phyloP scores from a whole-genome alignment of 495 filamentous ascomycete species.

The Achaetomiella virescens region DNA sequence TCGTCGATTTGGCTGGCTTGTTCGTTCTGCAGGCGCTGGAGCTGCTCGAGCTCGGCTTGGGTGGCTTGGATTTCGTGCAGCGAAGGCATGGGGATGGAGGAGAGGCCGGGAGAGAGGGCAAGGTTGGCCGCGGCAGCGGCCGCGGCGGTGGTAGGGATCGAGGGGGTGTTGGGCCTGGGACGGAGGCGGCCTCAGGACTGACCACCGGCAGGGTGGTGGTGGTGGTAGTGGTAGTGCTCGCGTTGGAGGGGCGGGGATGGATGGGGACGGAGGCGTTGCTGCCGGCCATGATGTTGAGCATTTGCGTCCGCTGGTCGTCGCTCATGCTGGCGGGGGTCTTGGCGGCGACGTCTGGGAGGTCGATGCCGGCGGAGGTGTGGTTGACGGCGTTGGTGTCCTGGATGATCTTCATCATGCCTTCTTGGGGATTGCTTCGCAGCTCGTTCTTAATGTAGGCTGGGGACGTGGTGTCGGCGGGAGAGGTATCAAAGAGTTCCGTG shows the following conservation, averaged over 20 bases:
- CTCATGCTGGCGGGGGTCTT: slow-evolving; percentile 65
- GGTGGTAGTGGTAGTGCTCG: slow-evolving; percentile 4
- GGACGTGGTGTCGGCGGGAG: slow-evolving; percentile 33
- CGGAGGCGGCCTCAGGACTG: no score
- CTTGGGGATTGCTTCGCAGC: slow-evolving; percentile 48
- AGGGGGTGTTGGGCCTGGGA: slow-evolving; percentile 18
- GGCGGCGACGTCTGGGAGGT: slow-evolving; percentile 72
- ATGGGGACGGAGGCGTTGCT: slow-evolving; percentile 5
- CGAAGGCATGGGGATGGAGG: slow-evolving; percentile 47
- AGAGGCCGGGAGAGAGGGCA: slow-evolving; percentile 50
- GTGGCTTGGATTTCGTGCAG: slow-evolving; percentile 60
- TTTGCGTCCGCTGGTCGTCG: slow-evolving; percentile 67
- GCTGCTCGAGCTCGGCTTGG: slow-evolving; percentile 64
- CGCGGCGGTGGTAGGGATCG: slow-evolving; percentile 12
- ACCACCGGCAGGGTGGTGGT: no score
- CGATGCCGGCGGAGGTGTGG: slow-evolving; percentile 39
- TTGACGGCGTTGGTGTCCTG: slow-evolving; percentile 66
- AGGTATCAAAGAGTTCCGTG: slow-evolving; percentile 43
- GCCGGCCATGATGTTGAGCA: slow-evolving; percentile 71
- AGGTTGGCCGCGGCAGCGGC: slow-evolving; percentile 28
- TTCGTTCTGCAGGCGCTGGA: slow-evolving; percentile 65
- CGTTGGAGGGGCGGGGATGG: slow-evolving; percentile 1
- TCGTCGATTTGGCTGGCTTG: slow-evolving; percentile 66
- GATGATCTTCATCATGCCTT: slow-evolving; percentile 83
- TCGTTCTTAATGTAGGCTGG: slow-evolving; percentile 41